Conservation (phyloP, 192 early-diverging fungal genomes). For the Backusella tuberculispora region DNA sequence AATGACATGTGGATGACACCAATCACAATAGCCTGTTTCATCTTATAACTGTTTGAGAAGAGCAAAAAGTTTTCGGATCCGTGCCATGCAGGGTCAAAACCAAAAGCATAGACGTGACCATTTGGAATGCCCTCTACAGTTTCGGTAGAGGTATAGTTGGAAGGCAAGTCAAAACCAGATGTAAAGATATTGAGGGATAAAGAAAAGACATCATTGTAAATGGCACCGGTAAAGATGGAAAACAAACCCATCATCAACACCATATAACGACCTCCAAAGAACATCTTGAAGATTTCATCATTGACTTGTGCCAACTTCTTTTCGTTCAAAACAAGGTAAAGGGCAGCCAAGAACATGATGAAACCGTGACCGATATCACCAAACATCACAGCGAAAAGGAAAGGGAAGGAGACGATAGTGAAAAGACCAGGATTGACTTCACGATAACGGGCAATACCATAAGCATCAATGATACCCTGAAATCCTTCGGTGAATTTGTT, state of each 20-base stretch:
- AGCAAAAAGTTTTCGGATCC: slow-evolving; percentile 91
- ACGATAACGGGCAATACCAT: slow-evolving; percentile 93
- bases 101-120: slow-evolving; percentile 73
- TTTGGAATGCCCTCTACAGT: slow-evolving; percentile 65
- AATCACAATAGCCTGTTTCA: slow-evolving; percentile 97
- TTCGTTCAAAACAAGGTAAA: slow-evolving; percentile 82
- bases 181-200: slow-evolving; percentile 71
- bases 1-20: slow-evolving; percentile 98
- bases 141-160: slow-evolving; percentile 58
- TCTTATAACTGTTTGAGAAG: slow-evolving; percentile 99
- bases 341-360: slow-evolving; percentile 76
- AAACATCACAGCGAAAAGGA: slow-evolving; percentile 99
- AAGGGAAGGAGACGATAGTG: slow-evolving; percentile 97
- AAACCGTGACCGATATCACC: slow-evolving; percentile 98
- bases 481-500: slow-evolving; percentile 98
- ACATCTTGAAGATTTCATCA: slow-evolving; percentile 85
- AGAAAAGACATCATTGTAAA: slow-evolving; percentile 99
- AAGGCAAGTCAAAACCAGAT: slow-evolving; percentile 80
- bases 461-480: slow-evolving; percentile 97
- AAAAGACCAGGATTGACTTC: slow-evolving; percentile 99
- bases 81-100: slow-evolving; percentile 95
- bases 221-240: slow-evolving; percentile 94
- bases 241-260: slow-evolving; percentile 97
- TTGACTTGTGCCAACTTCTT: slow-evolving; percentile 71
- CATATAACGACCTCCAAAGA: slow-evolving; percentile 97